These are phyloP conservation scores for Amylocarpus encephaloides DNA, from an alignment of 2,329 filamentous ascomycete genomes.

Conservation along the genomic window DNA sequence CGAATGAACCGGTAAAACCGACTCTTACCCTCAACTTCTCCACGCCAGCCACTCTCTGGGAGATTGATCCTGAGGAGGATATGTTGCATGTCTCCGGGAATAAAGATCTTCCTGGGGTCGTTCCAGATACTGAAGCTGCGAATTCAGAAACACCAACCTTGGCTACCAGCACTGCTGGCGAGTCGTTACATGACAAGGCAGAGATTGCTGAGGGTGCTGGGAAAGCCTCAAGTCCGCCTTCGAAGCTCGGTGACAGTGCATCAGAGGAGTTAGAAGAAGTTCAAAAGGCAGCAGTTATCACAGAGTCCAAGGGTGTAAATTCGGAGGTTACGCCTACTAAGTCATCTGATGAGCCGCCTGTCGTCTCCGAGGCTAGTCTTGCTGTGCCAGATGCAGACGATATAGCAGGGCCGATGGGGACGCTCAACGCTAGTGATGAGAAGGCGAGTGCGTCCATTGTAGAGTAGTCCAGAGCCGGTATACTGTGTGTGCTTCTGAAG, in stretches of 20 bases:
- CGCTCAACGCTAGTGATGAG: slow-evolving; percentile 14
- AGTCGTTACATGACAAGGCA: slow-evolving; percentile 18
- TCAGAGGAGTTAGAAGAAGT: slow-evolving; percentile 14
- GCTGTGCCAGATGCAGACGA: slow-evolving; percentile 14
- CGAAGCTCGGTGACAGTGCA: slow-evolving; percentile 13
- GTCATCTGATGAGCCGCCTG: slow-evolving; percentile 13
- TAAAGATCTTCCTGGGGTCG: slow-evolving; percentile 7
- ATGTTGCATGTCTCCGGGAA: slow-evolving; percentile 30
- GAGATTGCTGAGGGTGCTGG: slow-evolving; percentile 16
- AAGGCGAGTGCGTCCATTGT: slow-evolving; percentile 4
- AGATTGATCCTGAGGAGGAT: slow-evolving; percentile 37
- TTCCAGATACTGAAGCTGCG: slow-evolving; percentile 11
- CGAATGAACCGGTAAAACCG: slow-evolving; percentile 1
- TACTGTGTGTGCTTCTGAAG: no score
- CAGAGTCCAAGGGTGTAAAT: not conserved
- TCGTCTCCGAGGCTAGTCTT: slow-evolving; percentile 7
- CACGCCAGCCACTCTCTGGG: slow-evolving; percentile 34
- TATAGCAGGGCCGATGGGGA: slow-evolving; percentile 21
- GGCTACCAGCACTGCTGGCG: slow-evolving; percentile 23
- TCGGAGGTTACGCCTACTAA: slow-evolving; percentile 12
- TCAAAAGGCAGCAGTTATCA: slow-evolving; percentile 10
- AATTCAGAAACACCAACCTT: slow-evolving; percentile 20
- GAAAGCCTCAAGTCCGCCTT: slow-evolving; percentile 8
- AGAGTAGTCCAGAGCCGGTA: slow-evolving; percentile 15
- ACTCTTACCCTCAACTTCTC: slow-evolving; percentile 24